Conservation (phyloP, 2,329 filamentous ascomycete species). For the Phialophora verrucosa region DNA sequence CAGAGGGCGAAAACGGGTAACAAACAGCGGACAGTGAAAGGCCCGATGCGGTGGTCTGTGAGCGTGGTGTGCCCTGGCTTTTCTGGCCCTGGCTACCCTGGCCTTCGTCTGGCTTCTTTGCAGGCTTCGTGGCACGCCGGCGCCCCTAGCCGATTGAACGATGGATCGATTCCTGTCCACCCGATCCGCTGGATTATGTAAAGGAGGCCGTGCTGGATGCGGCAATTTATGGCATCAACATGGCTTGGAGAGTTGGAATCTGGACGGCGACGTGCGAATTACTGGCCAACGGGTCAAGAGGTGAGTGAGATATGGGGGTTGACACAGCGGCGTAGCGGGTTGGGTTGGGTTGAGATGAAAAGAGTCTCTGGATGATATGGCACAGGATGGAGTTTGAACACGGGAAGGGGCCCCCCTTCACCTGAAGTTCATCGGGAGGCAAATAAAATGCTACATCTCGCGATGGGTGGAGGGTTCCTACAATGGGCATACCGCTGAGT, state of each 20-base stretch:
- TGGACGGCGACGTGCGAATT: not conserved
- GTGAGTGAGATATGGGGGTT: not conserved
- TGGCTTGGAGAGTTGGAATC: conserved; percentile 4
- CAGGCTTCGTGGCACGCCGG: conserved; percentile 11
- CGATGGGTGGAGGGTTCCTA: not conserved
- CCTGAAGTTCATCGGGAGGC: conserved; percentile 7
- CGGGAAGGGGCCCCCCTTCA: not conserved
- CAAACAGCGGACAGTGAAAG: conserved; percentile 9
- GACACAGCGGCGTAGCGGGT: conserved; percentile 1
- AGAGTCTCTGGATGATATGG: conserved; percentile 12
- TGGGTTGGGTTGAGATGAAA: conserved; percentile 12
- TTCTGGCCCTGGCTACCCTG: not conserved
- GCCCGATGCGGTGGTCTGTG: conserved; percentile 16
- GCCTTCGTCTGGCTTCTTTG: conserved; percentile 11
- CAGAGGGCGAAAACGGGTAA: conserved; percentile 11
- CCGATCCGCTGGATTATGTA: conserved; percentile 18
- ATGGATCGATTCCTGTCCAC: conserved; percentile 13
- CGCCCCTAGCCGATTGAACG: conserved; percentile 20
- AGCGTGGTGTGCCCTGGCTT: conserved; percentile 9
- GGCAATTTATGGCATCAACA: conserved; percentile 15
- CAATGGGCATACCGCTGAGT: not conserved
- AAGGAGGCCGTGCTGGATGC: conserved; percentile 21
- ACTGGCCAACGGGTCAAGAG: conserved; percentile 15
- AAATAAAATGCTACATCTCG: conserved; percentile 19
- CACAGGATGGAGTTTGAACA: not conserved